Evolutionary conservation across 805 yeast genomes (phyloP), one percentile per base, ranked within the genome.

Genomic region (Candida hispaniensis): DNA sequence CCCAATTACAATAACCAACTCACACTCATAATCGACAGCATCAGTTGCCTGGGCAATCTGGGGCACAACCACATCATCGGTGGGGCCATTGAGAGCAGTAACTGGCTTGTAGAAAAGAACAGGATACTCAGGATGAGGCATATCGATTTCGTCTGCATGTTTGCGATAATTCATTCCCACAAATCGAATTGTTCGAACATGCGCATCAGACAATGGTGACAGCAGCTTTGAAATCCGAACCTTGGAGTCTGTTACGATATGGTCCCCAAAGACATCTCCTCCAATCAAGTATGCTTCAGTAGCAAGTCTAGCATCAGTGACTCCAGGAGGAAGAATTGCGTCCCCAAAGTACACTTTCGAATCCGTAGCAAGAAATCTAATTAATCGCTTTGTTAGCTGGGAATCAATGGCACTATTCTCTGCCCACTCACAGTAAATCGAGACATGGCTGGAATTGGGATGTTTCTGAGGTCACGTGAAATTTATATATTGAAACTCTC

Each of bases 1-100:
- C 15, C 76, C 76, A 41, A 71, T 71, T 6, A 71, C 67, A 11
- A 67, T 61, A 3, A 65, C 71, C 25, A 71, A 51, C 46, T 71
- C 77, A 18, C 66, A 67, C 44, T 71, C 76, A 43, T 71, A 71
- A 48, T 71, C 76, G 8, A 64, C 54, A 14, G 45, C 43, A 15
- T 47, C 56, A 25, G 45, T 61, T 39, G 11, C 47, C 46, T 44
- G 63, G 44, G 58, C 55, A 39, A 50, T 42, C 10, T 39, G 30
- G 14, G 36, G 36, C 11, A 71, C 66, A 2, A 54, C 50, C 28
- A 71, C 64, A 6, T 54, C 53, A 29, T 58, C 64, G 6, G 43
- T 42, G 4, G 72, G 71, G 5, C 66, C 70, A 16, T 53, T 50
- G 9, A 71, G 41, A 2, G 72, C 55, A 8, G 67, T 59, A 1